phyloP scores from a whole-genome alignment of 768 basidiomycete species.

The Paxillus involutus region DNA sequence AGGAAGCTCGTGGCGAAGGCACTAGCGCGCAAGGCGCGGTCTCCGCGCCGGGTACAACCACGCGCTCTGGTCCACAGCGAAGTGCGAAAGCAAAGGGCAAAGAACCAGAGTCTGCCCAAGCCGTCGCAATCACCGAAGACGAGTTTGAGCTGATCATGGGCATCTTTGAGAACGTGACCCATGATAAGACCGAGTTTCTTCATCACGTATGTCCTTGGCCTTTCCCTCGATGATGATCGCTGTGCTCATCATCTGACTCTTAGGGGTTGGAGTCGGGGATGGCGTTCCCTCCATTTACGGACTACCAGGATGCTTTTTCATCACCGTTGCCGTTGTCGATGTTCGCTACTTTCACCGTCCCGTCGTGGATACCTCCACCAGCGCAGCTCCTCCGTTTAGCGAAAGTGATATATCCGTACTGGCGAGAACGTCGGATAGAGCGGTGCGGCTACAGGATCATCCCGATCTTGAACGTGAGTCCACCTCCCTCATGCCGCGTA shows the following conservation, averaged over 20 bases:
- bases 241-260: not conserved
- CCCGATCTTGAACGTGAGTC: constrained; percentile 80
- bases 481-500: not conserved
- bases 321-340: constrained; percentile 54
- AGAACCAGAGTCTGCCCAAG: constrained; percentile 67
- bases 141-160: constrained; percentile 97
- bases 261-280: constrained; percentile 67
- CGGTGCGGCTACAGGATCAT: constrained; percentile 84
- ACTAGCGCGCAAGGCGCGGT: constrained; percentile 75
- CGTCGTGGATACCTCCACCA: constrained; percentile 68
- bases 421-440: constrained; percentile 82
- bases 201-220: constrained; percentile 67
- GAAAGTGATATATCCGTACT: constrained; percentile 79
- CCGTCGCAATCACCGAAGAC: constrained; percentile 78
- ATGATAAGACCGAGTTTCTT: constrained; percentile 85
- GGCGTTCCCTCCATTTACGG: constrained; percentile 69
- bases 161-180: constrained; percentile 86
- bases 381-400: constrained; percentile 66
- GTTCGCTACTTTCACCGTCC: constrained; percentile 69
- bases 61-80: constrained; percentile 53
- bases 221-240: not conserved
- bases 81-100: constrained; percentile 85
- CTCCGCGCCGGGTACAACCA: constrained; percentile 47
- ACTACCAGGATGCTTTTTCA: constrained; percentile 71
- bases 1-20: constrained; percentile 81